These are phyloP conservation scores for Suhomyces coccinellae DNA, from an alignment of 1,139 yeast genomes.

Conservation along the genomic window DNA sequence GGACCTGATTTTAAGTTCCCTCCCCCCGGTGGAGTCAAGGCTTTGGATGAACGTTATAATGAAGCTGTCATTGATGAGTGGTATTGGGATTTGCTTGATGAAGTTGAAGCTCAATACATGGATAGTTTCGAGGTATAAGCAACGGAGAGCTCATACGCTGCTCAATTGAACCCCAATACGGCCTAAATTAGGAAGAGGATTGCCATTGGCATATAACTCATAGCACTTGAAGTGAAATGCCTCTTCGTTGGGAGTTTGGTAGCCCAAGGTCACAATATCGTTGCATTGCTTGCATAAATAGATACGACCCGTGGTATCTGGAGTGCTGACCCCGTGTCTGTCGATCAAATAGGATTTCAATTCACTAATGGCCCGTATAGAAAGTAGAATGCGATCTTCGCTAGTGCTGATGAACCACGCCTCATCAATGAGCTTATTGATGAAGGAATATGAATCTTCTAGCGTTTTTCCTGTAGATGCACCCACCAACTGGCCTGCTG, in stretches of 20 bases:
- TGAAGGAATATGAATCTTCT: conserved; percentile 36
- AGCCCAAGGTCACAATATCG: conserved; percentile 59
- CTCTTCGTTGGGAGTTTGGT: conserved; percentile 36
- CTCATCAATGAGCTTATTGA: conserved; percentile 44
- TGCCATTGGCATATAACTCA: conserved; percentile 27
- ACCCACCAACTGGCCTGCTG: conserved; percentile 30
- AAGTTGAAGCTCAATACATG: conserved; percentile 67
- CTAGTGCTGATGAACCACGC: conserved; percentile 50
- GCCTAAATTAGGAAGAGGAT: neutral
- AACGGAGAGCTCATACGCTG: conserved; percentile 12
- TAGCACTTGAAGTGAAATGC: conserved; percentile 54
- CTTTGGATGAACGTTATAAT: conserved; percentile 62
- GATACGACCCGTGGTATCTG: conserved; percentile 40
- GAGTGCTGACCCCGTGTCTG: conserved; percentile 39
- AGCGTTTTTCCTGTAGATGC: conserved; percentile 25
- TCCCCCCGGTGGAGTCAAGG: conserved; percentile 37
- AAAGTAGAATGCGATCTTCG: conserved; percentile 33
- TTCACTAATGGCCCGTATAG: conserved; percentile 49
- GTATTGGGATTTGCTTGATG: conserved; percentile 82
- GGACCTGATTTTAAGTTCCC: conserved; percentile 67
- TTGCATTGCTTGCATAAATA: conserved; percentile 53
- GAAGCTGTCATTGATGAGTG: conserved; percentile 79
- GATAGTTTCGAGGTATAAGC: conserved; percentile 39
- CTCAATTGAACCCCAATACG: conserved; percentile 3
- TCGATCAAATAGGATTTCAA: conserved; percentile 45